These are phyloP conservation scores for Boletales sp. DNA, from an alignment of 768 basidiomycete species.

Conservation along the genomic window DNA sequence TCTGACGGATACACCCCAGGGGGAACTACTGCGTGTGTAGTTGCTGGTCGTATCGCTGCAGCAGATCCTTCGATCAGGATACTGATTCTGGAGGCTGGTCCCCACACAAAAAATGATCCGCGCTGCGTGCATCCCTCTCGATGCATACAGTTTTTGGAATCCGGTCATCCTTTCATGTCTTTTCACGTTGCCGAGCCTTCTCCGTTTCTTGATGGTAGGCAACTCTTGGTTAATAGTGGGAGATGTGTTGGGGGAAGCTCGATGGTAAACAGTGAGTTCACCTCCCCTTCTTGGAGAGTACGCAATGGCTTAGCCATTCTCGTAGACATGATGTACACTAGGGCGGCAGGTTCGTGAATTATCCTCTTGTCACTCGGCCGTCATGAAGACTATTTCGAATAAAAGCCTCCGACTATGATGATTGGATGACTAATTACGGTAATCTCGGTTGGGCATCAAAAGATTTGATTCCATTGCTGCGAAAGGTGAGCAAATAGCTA, in stretches of 20 bases:
- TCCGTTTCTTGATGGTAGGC: constrained; percentile 11
- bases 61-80: constrained; percentile 24
- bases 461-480: constrained; percentile 22
- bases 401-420: constrained; percentile 49
- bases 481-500: constrained; percentile 12
- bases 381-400: not conserved
- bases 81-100: constrained; percentile 28
- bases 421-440: constrained; percentile 18
- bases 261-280: constrained; percentile 46
- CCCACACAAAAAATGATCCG: constrained; percentile 20
- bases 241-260: constrained; percentile 33
- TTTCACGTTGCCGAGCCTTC: constrained; percentile 16
- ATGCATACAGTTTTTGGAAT: constrained; percentile 15
- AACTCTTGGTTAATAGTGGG: constrained; percentile 17
- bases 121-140: constrained; percentile 22
- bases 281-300: not conserved
- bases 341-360: constrained; percentile 36
- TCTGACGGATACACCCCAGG: constrained; percentile 17
- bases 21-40: constrained; percentile 34
- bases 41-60: constrained; percentile 27
- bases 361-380: not conserved
- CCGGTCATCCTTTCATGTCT: constrained; percentile 15
- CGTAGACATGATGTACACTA: constrained; percentile 49
- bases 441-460: constrained; percentile 26
- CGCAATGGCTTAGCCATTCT: not conserved